Evolutionary conservation across 768 basidiomycete species (phyloP).

Genomic region (Kwoniella bestiolae): DNA sequence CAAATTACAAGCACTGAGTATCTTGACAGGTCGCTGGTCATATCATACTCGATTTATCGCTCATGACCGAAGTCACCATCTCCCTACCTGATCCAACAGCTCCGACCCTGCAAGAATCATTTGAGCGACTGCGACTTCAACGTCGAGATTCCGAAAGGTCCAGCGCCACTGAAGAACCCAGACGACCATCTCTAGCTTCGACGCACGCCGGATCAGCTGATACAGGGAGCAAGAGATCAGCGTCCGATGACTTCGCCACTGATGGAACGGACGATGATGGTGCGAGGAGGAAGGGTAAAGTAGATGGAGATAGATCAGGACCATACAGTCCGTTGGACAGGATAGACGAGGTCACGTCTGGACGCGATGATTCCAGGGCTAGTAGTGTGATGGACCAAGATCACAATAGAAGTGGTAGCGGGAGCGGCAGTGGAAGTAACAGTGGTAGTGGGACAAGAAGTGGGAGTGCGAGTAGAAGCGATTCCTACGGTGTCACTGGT

Average conservation of each 20-base stretch:
- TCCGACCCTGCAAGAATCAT: constrained; percentile 30
- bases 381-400: constrained; percentile 9
- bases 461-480: constrained; percentile 3
- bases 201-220: constrained; percentile 18
- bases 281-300: constrained; percentile 16
- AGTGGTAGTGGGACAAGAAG: constrained; percentile 8
- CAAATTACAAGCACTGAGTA: not conserved
- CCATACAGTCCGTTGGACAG: constrained; percentile 15
- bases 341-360: not conserved
- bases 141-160: not conserved
- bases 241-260: constrained; percentile 10
- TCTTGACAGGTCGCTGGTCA: constrained; percentile 69
- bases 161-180: not conserved
- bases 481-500: not conserved
- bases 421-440: constrained; percentile 28
- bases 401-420: constrained; percentile 25
- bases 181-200: constrained; percentile 21
- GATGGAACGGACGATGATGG: constrained; percentile 14
- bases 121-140: constrained; percentile 22
- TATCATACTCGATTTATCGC: constrained; percentile 78
- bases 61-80: constrained; percentile 70
- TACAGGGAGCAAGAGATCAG: constrained; percentile 20
- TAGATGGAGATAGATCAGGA: constrained; percentile 8
- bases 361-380: not conserved
- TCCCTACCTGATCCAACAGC: constrained; percentile 57